A percentile compares a stretch with the other conserved stretches of the same genome.
These are phyloP conservation scores for Corynespora cassiicola DNA, from an alignment of 2,329 filamentous ascomycete species.

Conservation along the genomic window DNA sequence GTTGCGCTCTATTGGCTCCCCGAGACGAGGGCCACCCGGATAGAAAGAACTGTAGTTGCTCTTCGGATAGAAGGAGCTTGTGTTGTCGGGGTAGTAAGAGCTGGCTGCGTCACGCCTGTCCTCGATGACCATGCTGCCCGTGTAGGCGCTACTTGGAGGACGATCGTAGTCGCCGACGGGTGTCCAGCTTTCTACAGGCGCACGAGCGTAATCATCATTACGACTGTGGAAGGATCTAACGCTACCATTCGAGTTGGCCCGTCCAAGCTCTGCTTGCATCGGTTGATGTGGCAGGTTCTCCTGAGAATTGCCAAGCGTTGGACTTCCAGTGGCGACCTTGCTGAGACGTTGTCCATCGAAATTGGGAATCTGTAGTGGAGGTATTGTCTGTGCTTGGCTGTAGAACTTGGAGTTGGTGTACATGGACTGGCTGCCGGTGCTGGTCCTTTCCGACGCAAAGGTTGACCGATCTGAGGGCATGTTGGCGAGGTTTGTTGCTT, in stretches of 20 bases:
- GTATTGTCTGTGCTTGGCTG: slow-evolving; percentile 73
- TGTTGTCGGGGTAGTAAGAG: slow-evolving; percentile 43
- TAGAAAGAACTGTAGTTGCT: slow-evolving; percentile 62
- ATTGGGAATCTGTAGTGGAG: slow-evolving; percentile 63
- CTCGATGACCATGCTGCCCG: slow-evolving; percentile 51
- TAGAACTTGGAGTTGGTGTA: slow-evolving; percentile 61
- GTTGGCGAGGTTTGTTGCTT: slow-evolving; percentile 60
- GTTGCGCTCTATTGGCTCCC: slow-evolving; percentile 67
- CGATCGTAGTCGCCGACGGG: slow-evolving; percentile 40
- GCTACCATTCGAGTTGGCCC: slow-evolving; percentile 45
- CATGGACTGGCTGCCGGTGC: slow-evolving; percentile 43
- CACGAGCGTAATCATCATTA: slow-evolving; percentile 35
- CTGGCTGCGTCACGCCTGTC: slow-evolving; percentile 63
- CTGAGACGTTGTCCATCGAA: slow-evolving; percentile 68
- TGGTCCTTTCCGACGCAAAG: slow-evolving; percentile 47
- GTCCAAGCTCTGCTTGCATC: slow-evolving; percentile 46
- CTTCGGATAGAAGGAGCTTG: slow-evolving; percentile 49
- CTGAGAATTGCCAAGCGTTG: slow-evolving; percentile 68
- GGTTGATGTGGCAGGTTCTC: slow-evolving; percentile 47
- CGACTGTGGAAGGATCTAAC: slow-evolving; percentile 38
- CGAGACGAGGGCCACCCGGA: slow-evolving; percentile 55
- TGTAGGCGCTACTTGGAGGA: slow-evolving; percentile 53
- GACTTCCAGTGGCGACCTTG: slow-evolving; percentile 72
- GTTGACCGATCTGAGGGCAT: slow-evolving; percentile 63
- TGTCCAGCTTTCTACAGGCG: slow-evolving; percentile 45